phyloP scores from a whole-genome alignment of 2,329 filamentous ascomycete species.

The Colletotrichum shisoi region DNA sequence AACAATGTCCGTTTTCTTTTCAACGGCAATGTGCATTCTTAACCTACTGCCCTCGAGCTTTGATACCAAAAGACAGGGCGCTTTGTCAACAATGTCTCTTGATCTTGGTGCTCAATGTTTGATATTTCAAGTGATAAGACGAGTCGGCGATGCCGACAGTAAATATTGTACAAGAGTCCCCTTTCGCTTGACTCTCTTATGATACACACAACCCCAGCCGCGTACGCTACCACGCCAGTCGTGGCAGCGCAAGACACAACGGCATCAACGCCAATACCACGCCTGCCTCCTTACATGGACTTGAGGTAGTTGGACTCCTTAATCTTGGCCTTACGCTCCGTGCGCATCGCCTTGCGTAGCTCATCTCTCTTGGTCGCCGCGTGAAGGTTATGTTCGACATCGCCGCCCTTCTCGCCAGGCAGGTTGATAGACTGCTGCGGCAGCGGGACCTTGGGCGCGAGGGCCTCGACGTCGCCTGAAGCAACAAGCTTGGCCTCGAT shows the following conservation, averaged over 20 bases:
- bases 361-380: slow-evolving; percentile 64
- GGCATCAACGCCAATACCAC: not conserved
- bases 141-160: slow-evolving; percentile 26
- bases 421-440: slow-evolving; percentile 82
- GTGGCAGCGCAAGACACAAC: not conserved
- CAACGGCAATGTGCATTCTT: slow-evolving; percentile 21
- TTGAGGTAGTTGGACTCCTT: slow-evolving; percentile 89
- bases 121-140: slow-evolving; percentile 25
- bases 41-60: slow-evolving; percentile 9
- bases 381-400: slow-evolving; percentile 55
- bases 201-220: slow-evolving; percentile 30
- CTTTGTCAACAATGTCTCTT: not conserved
- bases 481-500: slow-evolving; percentile 68
- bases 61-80: slow-evolving; percentile 10
- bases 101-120: not conserved
- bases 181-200: slow-evolving; percentile 23
- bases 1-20: slow-evolving; percentile 1
- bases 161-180: slow-evolving; percentile 36
- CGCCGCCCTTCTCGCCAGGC: slow-evolving; percentile 58
- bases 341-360: slow-evolving; percentile 75
- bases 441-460: slow-evolving; percentile 74
- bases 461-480: slow-evolving; percentile 70
- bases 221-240: not conserved
- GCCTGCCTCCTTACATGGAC: slow-evolving; percentile 65
- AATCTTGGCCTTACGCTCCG: slow-evolving; percentile 76